Base-by-base conservation (phyloP, 176 grass and related monocot species). In the Dactylis glomerata region DNA sequence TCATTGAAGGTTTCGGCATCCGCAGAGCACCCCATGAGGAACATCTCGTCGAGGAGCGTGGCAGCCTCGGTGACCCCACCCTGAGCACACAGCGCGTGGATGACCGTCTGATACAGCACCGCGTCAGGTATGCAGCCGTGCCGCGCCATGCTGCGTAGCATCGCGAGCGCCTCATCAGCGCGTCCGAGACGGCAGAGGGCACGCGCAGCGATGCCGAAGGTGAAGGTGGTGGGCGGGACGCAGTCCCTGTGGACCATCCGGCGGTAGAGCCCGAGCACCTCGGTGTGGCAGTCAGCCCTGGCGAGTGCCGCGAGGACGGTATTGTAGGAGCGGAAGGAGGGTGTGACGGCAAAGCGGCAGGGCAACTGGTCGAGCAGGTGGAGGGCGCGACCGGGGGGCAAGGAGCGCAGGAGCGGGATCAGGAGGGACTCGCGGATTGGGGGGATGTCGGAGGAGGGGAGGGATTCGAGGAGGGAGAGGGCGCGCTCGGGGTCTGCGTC, bases 291-390 rank as follows among this genome's bases (percentile, higher is more conserved):
- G 76, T 89, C 54, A 1, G 87, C 89, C n/a, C 47, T 31, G 2
- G 90, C 76, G 44, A 98, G 92, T 33, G 81, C 36, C 75, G 92
- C 81, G 52, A 98, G 84, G 3, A 90, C 87, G 56, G 45, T 68
- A 58, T 98, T 92, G 77, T 93, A 95, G 36, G 93, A 95, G 38
- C 91, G 93, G 76, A 93, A 93, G n/a, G 93, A 93, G 6, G 89
- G 92, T 4, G 80, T 10, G 19, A 94, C 90, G 1, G 44, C 66
- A 38, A 93, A 88, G 36, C 78, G 46, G 32, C 81, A 30, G 34
- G 87, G 46, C 89, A 98, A 91, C 86, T 95, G 87, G 77, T 93
- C 95, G 85, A 98, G 92, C 95, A 98, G 58, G 71, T 98, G 67
- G 70, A 82, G 84, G 42, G 85, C 95, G 71, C 76, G 81, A 22